phyloP scores from a whole-genome alignment of 2,329 filamentous ascomycete genomes.

The Calonectria fujianensis region DNA sequence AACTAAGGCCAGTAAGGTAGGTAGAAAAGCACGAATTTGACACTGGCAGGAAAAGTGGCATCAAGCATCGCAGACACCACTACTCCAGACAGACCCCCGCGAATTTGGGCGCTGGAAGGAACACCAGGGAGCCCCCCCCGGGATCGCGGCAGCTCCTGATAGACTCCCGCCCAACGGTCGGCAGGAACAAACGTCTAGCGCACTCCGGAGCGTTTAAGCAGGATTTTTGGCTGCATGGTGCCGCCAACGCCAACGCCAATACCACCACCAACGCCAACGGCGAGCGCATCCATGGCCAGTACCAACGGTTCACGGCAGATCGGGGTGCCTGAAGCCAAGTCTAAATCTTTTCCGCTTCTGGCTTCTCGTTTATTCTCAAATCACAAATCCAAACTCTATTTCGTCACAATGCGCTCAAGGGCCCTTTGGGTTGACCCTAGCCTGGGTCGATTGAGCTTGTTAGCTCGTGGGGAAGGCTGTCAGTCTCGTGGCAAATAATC shows the following conservation, averaged over 20 bases:
- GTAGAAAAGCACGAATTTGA: conserved; percentile 15
- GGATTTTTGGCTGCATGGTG: conserved; percentile 10
- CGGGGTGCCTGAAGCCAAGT: conserved; percentile 15
- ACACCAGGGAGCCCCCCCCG: conserved; percentile 10
- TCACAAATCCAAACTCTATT: conserved; percentile 26
- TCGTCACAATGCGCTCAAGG: conserved; percentile 17
- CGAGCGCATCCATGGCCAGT: neutral
- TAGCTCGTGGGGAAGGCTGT: conserved; percentile 33
- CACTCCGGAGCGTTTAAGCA: conserved; percentile 24
- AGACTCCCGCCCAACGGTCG: conserved; percentile 35
- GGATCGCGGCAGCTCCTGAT: conserved; percentile 34
- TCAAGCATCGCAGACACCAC: conserved; percentile 13
- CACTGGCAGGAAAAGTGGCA: conserved; percentile 34
- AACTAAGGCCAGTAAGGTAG: conserved; percentile 27
- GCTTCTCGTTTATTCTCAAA: conserved; percentile 18
- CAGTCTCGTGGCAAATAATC: conserved; percentile 15
- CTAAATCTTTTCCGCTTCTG: conserved; percentile 19
- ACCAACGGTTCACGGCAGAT: conserved; percentile 21
- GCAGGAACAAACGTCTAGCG: conserved; percentile 36
- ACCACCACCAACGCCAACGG: conserved; percentile 19
- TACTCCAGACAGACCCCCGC: conserved; percentile 7
- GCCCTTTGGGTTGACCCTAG: conserved; percentile 18
- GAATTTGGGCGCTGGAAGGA: conserved; percentile 9
- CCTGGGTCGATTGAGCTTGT: conserved; percentile 15
- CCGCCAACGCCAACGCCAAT: neutral